Evolutionary conservation across 495 filamentous ascomycete genomes (phyloP), one percentile per base, ranked within the genome.

Genomic region (Cryomyces minteri): DNA sequence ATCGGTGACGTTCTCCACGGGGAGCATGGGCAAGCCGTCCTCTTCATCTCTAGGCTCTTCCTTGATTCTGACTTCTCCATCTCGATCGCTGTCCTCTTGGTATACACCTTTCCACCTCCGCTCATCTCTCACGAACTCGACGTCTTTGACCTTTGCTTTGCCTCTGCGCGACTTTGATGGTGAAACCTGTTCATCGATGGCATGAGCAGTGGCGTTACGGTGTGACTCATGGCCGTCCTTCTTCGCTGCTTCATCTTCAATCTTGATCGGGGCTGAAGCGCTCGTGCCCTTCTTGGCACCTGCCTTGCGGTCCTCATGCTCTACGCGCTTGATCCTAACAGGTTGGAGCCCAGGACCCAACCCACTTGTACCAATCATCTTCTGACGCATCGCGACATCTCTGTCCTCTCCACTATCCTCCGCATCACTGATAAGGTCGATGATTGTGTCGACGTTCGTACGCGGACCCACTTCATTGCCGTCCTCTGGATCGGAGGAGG

Each of bases 231-330:
- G 0, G 44, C 32, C 14, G 49, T 41, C 6, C 18, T 25, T 25
- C 18, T 25, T 25, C 32, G 40, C 55, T 0, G 31, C 33, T 11
- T 33, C 48, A 36, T 55, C 49, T 18, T 48, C 49, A n/a, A 41
- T 43, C 36, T 51, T 54, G 18, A 57, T 51, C 18, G 56, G n/a
- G 45, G 65, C 61, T 40, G 68, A 67, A 5, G 71, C 60, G 25
- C 70, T 69, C 39, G 67, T 69, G 18, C 71, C 66, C 0, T 68
- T 72, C 39, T 74, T 70, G 47, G 76, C 63, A 30, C 67, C 62
- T 2, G 70, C 51, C 18, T 61, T 59, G 14, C 68, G 63, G 1
- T 74, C 69, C 48, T 71, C 66, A 52, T 77, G 73, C 48, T 68
- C 64, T 14, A 65, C 58, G 31, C 77, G 61, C 32, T 61, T 46